phyloP scores from a whole-genome alignment of 495 filamentous ascomycete genomes.

The Tuber brumale region DNA sequence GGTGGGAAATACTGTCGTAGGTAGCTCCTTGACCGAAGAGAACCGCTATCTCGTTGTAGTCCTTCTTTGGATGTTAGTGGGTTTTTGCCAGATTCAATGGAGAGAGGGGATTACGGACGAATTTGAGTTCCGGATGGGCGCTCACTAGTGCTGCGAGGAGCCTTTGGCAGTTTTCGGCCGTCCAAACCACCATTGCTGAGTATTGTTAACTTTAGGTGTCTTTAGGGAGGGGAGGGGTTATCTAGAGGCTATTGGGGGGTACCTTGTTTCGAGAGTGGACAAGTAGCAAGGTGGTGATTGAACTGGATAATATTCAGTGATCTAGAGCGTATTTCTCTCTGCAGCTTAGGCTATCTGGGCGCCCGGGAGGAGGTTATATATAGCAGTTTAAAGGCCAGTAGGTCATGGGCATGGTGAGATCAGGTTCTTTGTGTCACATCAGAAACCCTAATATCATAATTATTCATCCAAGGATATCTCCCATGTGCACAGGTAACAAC shows the following conservation, averaged over 20 bases:
- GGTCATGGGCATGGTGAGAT: not conserved
- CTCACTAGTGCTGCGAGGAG: conserved; percentile 36
- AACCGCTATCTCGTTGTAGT: conserved; percentile 33
- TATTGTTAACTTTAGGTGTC: conserved; percentile 20
- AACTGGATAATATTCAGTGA: not conserved
- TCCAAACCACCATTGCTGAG: conserved; percentile 16
- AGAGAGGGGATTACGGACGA: conserved; percentile 15
- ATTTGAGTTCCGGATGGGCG: conserved; percentile 38
- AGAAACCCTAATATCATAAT: not conserved
- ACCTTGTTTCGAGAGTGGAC: not conserved
- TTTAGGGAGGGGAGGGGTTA: not conserved
- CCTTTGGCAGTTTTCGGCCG: conserved; percentile 36
- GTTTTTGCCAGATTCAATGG: not conserved
- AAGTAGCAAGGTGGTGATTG: not conserved
- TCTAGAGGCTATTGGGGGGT: not conserved
- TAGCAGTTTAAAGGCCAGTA: not conserved
- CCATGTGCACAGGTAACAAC: not conserved
- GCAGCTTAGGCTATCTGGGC: not conserved
- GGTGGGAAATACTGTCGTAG: conserved; percentile 35
- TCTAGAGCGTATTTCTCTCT: not conserved
- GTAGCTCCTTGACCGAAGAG: conserved; percentile 38
- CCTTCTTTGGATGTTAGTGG: conserved; percentile 11
- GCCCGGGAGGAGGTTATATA: not conserved
- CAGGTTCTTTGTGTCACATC: not conserved
- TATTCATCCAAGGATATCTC: not conserved